Base-by-base conservation (phyloP, 805 yeast genomes). In the Zygoascus ofunaensis region DNA sequence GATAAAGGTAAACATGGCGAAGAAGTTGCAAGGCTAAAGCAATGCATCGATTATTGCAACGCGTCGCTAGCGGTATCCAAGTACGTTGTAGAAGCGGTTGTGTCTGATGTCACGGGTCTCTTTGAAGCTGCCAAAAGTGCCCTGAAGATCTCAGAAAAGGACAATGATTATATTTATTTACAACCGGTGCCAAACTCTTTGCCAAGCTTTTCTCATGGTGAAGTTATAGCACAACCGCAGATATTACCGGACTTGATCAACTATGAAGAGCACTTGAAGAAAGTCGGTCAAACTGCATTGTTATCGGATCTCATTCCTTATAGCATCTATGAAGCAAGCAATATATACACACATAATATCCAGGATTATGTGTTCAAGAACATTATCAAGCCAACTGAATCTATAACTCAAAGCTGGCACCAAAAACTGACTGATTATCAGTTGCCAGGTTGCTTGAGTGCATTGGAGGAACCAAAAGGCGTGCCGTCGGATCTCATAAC, bases 111-210 rank as follows among this genome's bases (percentile, higher is more conserved):
- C 7, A 53, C 62, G 15, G 78, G 79, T 0, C 68, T 89, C 17
- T 50, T 59, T 1, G 58, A 60, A 2, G 68, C 70, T 2, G 66
- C 83, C 1, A 56, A 62, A 7, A 70, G 67, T 1, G 67, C 71
- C 1, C 55, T 80, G 7, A 62, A 67, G 15, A 66, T 73, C 2
- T 76, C 89, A 0, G 87, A 82, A 50, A 72, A 79, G 51, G 96
- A 87, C 51, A 87, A 87, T 57, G 89, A 87, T 55, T 66, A 87
- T 53, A 79, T 89, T 4, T 85, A 86, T 59, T 62, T 84, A 34
- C 80, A 82, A 46, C 63, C 67, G 1, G 78, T 86, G 0, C 94
- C 94, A 0, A 24, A 51, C 5, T 46, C 56, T 1, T 52, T 78
- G 1, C 66, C 74, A 0, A 54, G 66, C 0, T 65, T 79, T 2